phyloP scores from a whole-genome alignment of 768 basidiomycete genomes.

The Serendipita sp. region DNA sequence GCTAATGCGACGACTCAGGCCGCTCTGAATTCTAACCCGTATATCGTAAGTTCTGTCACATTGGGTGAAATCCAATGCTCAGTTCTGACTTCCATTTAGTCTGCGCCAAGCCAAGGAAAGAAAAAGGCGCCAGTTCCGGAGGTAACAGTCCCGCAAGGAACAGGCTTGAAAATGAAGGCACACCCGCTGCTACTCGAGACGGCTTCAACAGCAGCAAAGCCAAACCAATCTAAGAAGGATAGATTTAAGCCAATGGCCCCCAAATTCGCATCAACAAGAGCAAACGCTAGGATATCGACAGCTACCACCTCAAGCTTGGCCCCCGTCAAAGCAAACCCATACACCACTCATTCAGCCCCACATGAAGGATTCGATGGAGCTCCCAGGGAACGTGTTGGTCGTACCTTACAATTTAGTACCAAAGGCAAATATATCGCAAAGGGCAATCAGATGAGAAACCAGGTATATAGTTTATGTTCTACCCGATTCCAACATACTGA shows the following conservation, averaged over 20 bases:
- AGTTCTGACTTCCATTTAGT: constrained; percentile 19
- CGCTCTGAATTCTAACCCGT: constrained; percentile 67
- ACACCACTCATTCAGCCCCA: constrained; percentile 35
- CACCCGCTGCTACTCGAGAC: constrained; percentile 71
- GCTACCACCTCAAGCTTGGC: constrained; percentile 23
- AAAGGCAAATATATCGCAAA: constrained; percentile 63
- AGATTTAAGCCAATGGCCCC: constrained; percentile 97
- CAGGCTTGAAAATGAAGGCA: constrained; percentile 77
- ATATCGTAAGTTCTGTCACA: constrained; percentile 41
- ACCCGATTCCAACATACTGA: constrained; percentile 28
- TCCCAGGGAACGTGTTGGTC: constrained; percentile 51
- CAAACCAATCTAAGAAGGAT: constrained; percentile 66
- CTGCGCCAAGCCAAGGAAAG: constrained; percentile 37
- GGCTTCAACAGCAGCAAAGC: constrained; percentile 25
- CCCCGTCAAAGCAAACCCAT: constrained; percentile 51
- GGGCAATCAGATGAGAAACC: constrained; percentile 28
- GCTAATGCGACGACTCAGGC: constrained; percentile 66
- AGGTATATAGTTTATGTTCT: constrained; percentile 54
- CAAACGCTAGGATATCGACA: constrained; percentile 61
- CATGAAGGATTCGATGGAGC: constrained; percentile 42
- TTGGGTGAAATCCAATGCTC: neutral
- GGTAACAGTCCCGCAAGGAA: constrained; percentile 59
- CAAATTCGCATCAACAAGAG: constrained; percentile 93
- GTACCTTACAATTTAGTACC: constrained; percentile 62
- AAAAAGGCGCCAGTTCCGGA: constrained; percentile 31